Percentiles rank a stretch among this genome's conserved stretches.
phyloP scores from a whole-genome alignment of 495 filamentous ascomycete species.

The Neurospora africana region DNA sequence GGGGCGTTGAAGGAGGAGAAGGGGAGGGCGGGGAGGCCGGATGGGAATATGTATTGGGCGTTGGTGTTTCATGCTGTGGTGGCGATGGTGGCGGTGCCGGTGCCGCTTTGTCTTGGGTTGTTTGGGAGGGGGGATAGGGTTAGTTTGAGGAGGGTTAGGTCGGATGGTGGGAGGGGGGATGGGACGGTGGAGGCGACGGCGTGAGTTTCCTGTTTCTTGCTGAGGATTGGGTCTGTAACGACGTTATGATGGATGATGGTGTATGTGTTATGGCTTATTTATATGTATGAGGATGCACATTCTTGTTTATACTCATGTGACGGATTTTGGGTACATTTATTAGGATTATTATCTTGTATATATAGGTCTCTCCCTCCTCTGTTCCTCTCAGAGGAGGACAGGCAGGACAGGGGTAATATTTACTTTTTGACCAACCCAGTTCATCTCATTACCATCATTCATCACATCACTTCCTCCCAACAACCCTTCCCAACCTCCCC shows the following conservation, averaged over 20 bases:
- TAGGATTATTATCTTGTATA: not conserved
- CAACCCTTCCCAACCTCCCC: conserved; percentile 24
- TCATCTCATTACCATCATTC: not conserved
- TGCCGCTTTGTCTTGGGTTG: conserved; percentile 56
- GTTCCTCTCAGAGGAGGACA: not conserved
- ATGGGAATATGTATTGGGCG: conserved; percentile 57
- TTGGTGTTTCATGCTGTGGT: conserved; percentile 72
- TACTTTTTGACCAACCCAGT: not conserved
- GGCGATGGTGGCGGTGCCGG: conserved; percentile 50
- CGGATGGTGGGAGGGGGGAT: conserved; percentile 16
- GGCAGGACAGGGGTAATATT: not conserved
- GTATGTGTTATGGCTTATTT: not conserved
- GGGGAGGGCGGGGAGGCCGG: conserved; percentile 41
- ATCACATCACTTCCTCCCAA: not conserved
- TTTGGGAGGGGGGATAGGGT: conserved; percentile 47
- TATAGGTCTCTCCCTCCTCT: not conserved
- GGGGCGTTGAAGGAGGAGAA: conserved; percentile 67
- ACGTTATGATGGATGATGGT: conserved; percentile 1
- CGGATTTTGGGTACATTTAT: not conserved
- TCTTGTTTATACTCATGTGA: not conserved
- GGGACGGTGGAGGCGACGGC: not conserved
- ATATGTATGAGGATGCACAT: not conserved
- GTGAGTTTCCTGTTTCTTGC: not conserved
- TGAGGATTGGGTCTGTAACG: not conserved
- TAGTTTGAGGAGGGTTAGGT: conserved; percentile 43